Conservation (phyloP, 148 eudicot species). For the Rhododendron ferrugineum region DNA sequence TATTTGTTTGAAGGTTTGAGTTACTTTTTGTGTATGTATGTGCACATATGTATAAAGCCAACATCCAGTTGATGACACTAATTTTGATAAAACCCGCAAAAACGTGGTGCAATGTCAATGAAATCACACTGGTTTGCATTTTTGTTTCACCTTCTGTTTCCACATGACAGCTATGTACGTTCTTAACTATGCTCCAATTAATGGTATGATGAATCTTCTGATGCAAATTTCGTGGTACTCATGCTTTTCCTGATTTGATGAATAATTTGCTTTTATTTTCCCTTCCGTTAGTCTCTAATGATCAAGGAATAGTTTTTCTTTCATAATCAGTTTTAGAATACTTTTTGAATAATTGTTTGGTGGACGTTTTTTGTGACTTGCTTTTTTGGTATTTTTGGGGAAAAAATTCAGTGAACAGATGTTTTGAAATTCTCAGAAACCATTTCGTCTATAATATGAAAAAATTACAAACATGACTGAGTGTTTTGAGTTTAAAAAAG, state of each 20-base stretch:
- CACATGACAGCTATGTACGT: neutral
- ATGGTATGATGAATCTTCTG: neutral
- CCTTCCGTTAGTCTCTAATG: neutral
- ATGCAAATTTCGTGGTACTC: neutral
- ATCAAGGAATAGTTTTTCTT: neutral
- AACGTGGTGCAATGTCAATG: neutral
- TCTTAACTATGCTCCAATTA: neutral
- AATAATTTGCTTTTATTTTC: neutral
- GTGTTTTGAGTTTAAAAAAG: neutral
- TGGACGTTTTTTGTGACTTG: neutral
- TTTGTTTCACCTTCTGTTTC: neutral
- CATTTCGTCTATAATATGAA: neutral
- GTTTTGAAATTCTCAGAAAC: neutral
- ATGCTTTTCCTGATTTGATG: neutral
- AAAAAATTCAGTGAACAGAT: neutral
- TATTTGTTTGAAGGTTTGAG: neutral
- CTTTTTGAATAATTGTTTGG: neutral
- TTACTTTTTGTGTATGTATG: neutral
- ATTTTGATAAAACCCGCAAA: neutral
- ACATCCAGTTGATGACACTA: neutral
- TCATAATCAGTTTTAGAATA: neutral
- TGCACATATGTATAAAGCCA: neutral
- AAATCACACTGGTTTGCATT: neutral
- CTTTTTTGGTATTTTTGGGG: neutral
- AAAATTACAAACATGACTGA: neutral